Evolutionary conservation across 2,329 filamentous ascomycete genomes (phyloP).

Genomic region (Talaromyces sp.): DNA sequence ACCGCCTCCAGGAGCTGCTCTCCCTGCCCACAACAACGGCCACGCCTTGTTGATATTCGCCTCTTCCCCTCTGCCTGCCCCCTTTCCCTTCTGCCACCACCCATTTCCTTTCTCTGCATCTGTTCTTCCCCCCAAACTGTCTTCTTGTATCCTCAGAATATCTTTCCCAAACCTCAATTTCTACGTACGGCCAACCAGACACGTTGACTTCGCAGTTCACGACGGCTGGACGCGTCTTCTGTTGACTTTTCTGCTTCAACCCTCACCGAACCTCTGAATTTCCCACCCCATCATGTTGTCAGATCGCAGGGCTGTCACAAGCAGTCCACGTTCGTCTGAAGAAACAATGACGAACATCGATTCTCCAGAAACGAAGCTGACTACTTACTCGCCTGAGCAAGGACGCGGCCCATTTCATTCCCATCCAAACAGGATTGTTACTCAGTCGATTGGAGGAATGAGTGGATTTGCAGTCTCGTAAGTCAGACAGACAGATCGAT

Average conservation of each 20-base stretch:
- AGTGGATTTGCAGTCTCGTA: conserved; percentile 6
- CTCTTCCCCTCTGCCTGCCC: background rate
- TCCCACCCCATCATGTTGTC: conserved; percentile 1
- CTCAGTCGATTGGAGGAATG: conserved; percentile 1
- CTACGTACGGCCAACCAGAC: background rate
- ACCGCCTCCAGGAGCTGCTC: background rate
- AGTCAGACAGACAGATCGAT: background rate
- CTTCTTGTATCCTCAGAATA: background rate
- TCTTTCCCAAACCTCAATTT: background rate
- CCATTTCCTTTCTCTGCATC: background rate
- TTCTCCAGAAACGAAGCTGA: conserved; percentile 61
- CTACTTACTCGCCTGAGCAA: conserved; percentile 60
- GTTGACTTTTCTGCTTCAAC: background rate
- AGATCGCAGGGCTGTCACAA: conserved; percentile 15
- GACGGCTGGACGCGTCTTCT: background rate
- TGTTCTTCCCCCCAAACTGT: background rate
- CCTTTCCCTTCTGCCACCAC: background rate
- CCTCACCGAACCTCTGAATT: background rate
- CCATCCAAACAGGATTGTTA: conserved; percentile 11
- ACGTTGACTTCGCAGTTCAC: background rate
- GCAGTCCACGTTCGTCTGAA: conserved; percentile 38
- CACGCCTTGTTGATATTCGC: background rate
- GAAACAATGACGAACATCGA: conserved; percentile 54
- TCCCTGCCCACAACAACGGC: background rate
- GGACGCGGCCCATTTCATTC: conserved; percentile 34